Evolutionary conservation across 148 eudicot genomes (phyloP), one percentile per base, ranked within the genome.

Genomic region (Fagopyrum esculentum): DNA sequence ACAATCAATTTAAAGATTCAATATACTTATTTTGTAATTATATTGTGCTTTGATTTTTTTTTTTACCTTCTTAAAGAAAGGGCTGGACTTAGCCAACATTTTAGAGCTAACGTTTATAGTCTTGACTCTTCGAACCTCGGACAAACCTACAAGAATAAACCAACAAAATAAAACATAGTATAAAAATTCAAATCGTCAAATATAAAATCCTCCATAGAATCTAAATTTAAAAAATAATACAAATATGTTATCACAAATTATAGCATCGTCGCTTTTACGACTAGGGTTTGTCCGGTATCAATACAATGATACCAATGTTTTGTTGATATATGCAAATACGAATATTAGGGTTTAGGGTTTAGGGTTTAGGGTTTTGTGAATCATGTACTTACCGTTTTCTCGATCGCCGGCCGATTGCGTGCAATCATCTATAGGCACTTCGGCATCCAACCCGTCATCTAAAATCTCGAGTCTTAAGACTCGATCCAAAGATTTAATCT

Each of bases 61-160:
- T 10, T 15, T 15, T 71, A 45, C 50, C 73, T 48, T 71, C 1
- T 71, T 10, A 48, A 71, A 71, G 73, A 45, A 71, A 45, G 51
- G 73, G 54, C 73, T 71, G 6, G 45, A 45, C 5, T 10, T 5
- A 9, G 73, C 73, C 73, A 71, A 19, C 43, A 15, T 6, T 11
- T 26, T 48, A 19, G 73, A 71, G 73, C 11, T 12, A 15, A 71
- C 17, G 15, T 46, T 47, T 8, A 71, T 17, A 29, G 52, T 16
- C 13, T 45, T 71, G 15, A 9, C 29, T 71, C 54, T 70, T 30
- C 4, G 16, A 35, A 5, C n/a, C 4, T 30, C 10, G 45, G 69
- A 29, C 6, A 50, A 45, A 44, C 45, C 73, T 70, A 50, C 16
- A 70, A n/a, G 52, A 46, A 48, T 6, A 45, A 46, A 19, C n/a